Evolutionary conservation across 805 yeast genomes (phyloP), one percentile per base, ranked within the genome.

Genomic region (Hanseniaspora osmophila): DNA sequence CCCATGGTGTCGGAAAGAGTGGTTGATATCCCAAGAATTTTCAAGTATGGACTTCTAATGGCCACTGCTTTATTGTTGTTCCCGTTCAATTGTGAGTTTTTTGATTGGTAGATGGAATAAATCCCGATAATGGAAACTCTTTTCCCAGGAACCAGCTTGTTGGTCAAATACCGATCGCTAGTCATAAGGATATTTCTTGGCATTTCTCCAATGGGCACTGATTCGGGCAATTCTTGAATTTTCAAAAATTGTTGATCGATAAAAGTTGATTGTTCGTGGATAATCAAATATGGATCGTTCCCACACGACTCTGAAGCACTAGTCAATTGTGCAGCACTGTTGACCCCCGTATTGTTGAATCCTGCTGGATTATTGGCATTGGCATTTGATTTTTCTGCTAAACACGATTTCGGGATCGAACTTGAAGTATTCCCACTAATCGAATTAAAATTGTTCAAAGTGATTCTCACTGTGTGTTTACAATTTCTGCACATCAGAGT

Each of bases 151-250:
- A 90, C 83, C 30, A 92, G 87, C 51, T 75, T 78, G 65, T 92
- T 92, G 27, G 96, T 82, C 59, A 92, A 68, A 54, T 84, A 84
- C 49, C 98, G 74, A 61, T 92, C 97, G 32, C 86, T 85, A 39
- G 92, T 83, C 51, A 92, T 70, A 48, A 85, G 59, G 37, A 92
- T 80, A 57, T 92, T 94, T 54, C 99, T 77, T 9, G 99, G 99
- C 86, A 92, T 81, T 66, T 92, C 99, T 53, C 99, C 98, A 29
- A 92, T 95, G 1, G 98, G 99, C 1, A 92, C 96, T 80, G 84
- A 84, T 61, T 92, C 99, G 11, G 97, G 96, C n/a, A 92, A 73
- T 61, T 92, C 98, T 63, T 92, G 99, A 47, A 92, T 70, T 62
- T 92, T 92, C 56, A 92, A 71, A 30, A 82, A 78, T 64, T 92